A percentile compares a stretch with the other conserved stretches of the same genome.
Conservation (phyloP, 495 filamentous ascomycete genomes). For the Cercophora sp. region DNA sequence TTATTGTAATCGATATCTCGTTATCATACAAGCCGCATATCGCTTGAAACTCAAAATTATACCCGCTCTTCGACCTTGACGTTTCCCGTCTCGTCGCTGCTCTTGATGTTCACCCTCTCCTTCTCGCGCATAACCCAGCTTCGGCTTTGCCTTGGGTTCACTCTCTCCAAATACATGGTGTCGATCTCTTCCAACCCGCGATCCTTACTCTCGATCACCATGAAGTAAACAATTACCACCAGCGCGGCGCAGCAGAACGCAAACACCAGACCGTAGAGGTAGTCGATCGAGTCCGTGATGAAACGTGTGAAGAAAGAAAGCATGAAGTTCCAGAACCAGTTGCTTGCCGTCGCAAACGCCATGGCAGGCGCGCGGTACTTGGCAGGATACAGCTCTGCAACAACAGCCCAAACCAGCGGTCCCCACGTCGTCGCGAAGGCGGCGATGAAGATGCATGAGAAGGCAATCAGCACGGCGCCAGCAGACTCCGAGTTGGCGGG, state of each 20-base stretch:
- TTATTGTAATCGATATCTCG: too few relatives aligned
- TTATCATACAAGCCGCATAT: too few relatives aligned
- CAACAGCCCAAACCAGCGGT: conserved; percentile 76
- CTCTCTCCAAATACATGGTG: conserved; percentile 74
- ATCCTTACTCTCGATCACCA: conserved; percentile 55
- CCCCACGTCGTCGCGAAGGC: conserved; percentile 72
- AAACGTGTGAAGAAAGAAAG: conserved; percentile 42
- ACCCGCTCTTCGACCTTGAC: too few relatives aligned
- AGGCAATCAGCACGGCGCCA: conserved; percentile 70
- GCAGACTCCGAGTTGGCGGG: conserved; percentile 51
- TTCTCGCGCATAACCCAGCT: too few relatives aligned
- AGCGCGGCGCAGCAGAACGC: conserved; percentile 65
- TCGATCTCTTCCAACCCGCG: conserved; percentile 60
- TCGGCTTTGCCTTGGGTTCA: conserved; percentile 53
- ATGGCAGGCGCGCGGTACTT: conserved; percentile 72
- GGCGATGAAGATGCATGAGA: conserved; percentile 71
- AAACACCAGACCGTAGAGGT: conserved; percentile 81
- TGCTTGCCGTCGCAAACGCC: conserved; percentile 72
- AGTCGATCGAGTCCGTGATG: conserved; percentile 71
- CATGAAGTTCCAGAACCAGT: conserved; percentile 86
- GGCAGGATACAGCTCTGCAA: conserved; percentile 77
- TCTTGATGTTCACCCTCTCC: too few relatives aligned
- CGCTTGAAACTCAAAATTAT: too few relatives aligned
- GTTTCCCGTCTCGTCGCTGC: too few relatives aligned
- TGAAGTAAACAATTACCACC: conserved; percentile 78